A percentile compares a stretch with the other conserved stretches of the same genome.
Evolutionary conservation across 352 stramenopile genomes (phyloP).

Genomic region (Pythium grandisporangium): DNA sequence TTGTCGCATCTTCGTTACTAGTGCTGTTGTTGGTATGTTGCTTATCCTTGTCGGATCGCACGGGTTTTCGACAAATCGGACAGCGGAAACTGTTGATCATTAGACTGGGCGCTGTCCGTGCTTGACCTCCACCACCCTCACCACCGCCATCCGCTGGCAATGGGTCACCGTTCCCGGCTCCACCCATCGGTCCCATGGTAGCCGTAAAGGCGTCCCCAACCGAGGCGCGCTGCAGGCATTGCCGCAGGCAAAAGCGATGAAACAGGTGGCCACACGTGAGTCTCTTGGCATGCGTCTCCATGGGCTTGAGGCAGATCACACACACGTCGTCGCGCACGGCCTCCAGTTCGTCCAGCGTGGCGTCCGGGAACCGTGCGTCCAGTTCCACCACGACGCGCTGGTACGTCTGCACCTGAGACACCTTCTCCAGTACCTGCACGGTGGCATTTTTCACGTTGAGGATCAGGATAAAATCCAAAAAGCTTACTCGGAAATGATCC

Average conservation of each 20-base stretch:
- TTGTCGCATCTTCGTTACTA: too few relatives aligned
- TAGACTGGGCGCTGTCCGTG: too few relatives aligned
- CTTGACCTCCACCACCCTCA: neutral
- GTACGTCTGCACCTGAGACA: conserved; percentile 59
- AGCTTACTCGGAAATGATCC: conserved; percentile 68
- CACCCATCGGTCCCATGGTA: conserved; percentile 11
- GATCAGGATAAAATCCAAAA: conserved; percentile 74
- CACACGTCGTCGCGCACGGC: conserved; percentile 66
- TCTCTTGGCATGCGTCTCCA: conserved; percentile 62
- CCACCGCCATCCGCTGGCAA: neutral
- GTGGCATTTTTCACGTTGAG: conserved; percentile 79
- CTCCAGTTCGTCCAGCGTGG: conserved; percentile 37
- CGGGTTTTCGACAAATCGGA: conserved; percentile 53
- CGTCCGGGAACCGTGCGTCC: conserved; percentile 52
- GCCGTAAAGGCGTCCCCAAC: conserved; percentile 46
- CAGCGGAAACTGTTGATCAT: too few relatives aligned
- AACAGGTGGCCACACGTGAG: conserved; percentile 66
- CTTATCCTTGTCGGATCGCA: conserved; percentile 40
- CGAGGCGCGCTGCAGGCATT: conserved; percentile 64
- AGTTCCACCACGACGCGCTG: conserved; percentile 65
- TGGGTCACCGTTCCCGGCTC: too few relatives aligned
- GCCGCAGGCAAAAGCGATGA: conserved; percentile 59
- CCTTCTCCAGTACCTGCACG: conserved; percentile 49
- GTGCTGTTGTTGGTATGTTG: too few relatives aligned
- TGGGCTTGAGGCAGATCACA: conserved; percentile 69